Evolutionary conservation across 257 asterid genomes (phyloP).

Genomic region (Anisodus acutangulus): DNA sequence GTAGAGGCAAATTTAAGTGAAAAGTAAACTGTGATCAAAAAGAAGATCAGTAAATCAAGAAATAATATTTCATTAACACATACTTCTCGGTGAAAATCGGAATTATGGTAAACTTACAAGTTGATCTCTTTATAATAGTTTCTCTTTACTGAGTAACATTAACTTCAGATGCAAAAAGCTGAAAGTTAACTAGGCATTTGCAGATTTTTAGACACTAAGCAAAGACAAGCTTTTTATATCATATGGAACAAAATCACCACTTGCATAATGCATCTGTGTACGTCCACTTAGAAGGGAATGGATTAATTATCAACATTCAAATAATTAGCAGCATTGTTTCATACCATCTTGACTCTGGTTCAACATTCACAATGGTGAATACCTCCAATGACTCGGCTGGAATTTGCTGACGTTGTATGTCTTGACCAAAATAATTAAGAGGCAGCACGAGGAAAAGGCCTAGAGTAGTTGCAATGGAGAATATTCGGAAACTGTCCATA

Average conservation of each 20-base stretch:
- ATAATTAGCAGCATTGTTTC: background rate
- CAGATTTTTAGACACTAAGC: constrained; percentile 11
- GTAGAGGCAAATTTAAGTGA: background rate
- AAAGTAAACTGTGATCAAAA: background rate
- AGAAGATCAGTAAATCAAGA: constrained; percentile 9
- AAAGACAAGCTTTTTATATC: background rate
- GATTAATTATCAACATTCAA: background rate
- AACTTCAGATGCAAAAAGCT: constrained; percentile 16
- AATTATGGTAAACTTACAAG: background rate
- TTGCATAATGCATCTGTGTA: constrained; percentile 1
- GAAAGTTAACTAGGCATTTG: constrained; percentile 16
- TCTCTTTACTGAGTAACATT: background rate
- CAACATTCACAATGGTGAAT: constrained; percentile 45
- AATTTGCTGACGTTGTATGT: constrained; percentile 35
- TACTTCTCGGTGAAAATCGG: background rate
- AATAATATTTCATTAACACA: background rate
- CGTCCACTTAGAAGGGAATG: background rate
- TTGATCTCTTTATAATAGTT: background rate
- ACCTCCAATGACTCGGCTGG: constrained; percentile 39
- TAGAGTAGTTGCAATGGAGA: constrained; percentile 40
- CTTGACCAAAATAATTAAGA: constrained; percentile 47
- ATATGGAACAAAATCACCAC: background rate
- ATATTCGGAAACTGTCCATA: constrained; percentile 41
- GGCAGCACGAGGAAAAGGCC: constrained; percentile 47
- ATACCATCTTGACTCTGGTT: constrained; percentile 44